Percentiles rank a stretch among this genome's conserved stretches.
These are phyloP conservation scores for Arxiozyma bovina DNA, from an alignment of 1,139 yeast genomes.

Conservation along the genomic window DNA sequence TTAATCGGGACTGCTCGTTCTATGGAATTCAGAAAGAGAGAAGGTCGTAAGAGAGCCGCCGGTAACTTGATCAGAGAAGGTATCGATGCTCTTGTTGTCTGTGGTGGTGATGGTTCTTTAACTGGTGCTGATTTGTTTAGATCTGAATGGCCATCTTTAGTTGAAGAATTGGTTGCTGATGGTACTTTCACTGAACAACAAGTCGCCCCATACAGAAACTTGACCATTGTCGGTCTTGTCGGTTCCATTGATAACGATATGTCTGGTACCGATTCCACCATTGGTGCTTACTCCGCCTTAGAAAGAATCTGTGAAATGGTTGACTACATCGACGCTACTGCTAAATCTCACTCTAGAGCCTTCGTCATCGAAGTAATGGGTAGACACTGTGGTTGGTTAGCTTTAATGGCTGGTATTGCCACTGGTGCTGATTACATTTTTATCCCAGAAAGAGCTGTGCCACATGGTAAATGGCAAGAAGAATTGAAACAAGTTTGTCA, in stretches of 20 bases:
- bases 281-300: conserved; percentile 71
- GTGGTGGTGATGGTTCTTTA: conserved; percentile 82
- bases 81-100: conserved; percentile 68
- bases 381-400: conserved; percentile 84
- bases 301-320: conserved; percentile 71
- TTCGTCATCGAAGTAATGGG: conserved; percentile 88
- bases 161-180: conserved; percentile 47
- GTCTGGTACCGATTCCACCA: conserved; percentile 75
- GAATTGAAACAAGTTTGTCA: conserved; percentile 57
- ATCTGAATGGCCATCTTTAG: conserved; percentile 69
- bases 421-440: conserved; percentile 75
- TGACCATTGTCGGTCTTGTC: conserved; percentile 69
- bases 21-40: conserved; percentile 55
- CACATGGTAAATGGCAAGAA: conserved; percentile 52
- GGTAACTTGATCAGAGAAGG: conserved; percentile 62
- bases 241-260: conserved; percentile 81
- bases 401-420: conserved; percentile 73
- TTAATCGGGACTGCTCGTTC: conserved; percentile 76
- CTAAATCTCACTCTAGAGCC: conserved; percentile 74
- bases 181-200: conserved; percentile 45
- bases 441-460: conserved; percentile 71
- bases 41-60: conserved; percentile 61
- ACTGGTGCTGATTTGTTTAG: conserved; percentile 79
- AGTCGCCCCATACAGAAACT: conserved; percentile 44
- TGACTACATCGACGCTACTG: conserved; percentile 78